Evolutionary conservation across 2,329 filamentous ascomycete genomes (phyloP).

Genomic region (Sclerotinia nivalis): DNA sequence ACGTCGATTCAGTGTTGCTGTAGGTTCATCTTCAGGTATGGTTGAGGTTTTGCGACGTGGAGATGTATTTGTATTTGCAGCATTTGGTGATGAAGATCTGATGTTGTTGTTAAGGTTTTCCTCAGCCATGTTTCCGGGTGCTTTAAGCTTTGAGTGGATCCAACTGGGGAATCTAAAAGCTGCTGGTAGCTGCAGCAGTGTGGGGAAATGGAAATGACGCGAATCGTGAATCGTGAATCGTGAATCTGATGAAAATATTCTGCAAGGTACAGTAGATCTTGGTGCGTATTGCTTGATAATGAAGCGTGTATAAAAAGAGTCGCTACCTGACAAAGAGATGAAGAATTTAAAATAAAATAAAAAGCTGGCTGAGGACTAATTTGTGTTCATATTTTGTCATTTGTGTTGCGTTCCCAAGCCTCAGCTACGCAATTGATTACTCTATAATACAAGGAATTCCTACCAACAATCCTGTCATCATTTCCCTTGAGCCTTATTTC

Average conservation of each 20-base stretch:
- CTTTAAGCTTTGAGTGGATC: conserved; percentile 7
- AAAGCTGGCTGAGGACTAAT: too few species aligned
- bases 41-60: conserved; percentile 23
- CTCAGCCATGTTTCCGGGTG: conserved; percentile 23
- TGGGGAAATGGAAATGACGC: conserved; percentile 12
- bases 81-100: conserved; percentile 12
- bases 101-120: conserved; percentile 1
- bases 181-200: too few species aligned
- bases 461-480: too few species aligned
- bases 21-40: conserved; percentile 31
- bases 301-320: neutral
- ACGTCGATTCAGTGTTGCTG: conserved; percentile 29
- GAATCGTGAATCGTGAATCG: neutral
- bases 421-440: too few species aligned
- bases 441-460: too few species aligned
- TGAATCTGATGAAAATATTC: conserved; percentile 1
- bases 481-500: too few species aligned
- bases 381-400: too few species aligned
- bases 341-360: too few species aligned
- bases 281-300: neutral
- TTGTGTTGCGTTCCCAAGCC: too few species aligned
- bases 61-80: conserved; percentile 19
- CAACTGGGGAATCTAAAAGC: conserved; percentile 2
- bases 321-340: too few species aligned
- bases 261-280: conserved; percentile 11